A percentile compares a stretch with the other conserved stretches of the same genome.
These are phyloP conservation scores for Ricinus communis DNA, from an alignment of 345 rosid species.

Conservation along the genomic window DNA sequence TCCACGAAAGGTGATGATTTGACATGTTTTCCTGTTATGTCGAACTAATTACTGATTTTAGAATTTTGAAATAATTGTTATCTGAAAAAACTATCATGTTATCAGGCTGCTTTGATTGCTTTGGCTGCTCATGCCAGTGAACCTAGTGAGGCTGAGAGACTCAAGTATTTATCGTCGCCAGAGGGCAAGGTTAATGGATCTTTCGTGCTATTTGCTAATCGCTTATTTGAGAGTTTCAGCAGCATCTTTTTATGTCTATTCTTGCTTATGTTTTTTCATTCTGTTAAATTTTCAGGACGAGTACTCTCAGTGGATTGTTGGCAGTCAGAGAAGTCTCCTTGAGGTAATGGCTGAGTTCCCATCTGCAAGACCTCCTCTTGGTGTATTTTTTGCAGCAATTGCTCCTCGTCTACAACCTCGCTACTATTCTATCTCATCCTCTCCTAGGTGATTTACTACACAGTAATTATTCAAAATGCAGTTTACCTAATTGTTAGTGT, in stretches of 20 bases:
- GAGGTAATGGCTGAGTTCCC: slow-evolving; percentile 38
- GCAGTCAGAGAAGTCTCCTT: slow-evolving; percentile 38
- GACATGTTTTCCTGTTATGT: slow-evolving; percentile 6
- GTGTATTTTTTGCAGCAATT: slow-evolving; percentile 34
- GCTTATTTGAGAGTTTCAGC: neutral
- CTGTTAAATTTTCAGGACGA: slow-evolving; percentile 18
- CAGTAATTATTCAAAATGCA: neutral
- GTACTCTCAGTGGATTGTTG: slow-evolving; percentile 33
- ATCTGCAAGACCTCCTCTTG: slow-evolving; percentile 35
- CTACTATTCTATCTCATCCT: slow-evolving; percentile 36
- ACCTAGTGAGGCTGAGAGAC: slow-evolving; percentile 65
- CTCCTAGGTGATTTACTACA: slow-evolving; percentile 27
- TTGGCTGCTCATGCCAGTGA: slow-evolving; percentile 91
- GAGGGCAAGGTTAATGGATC: slow-evolving; percentile 26
- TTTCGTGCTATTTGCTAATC: neutral
- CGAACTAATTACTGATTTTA: slow-evolving; percentile 8
- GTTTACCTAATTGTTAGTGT: neutral
- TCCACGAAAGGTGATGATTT: slow-evolving; percentile 66
- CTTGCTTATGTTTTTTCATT: neutral
- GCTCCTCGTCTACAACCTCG: slow-evolving; percentile 38
- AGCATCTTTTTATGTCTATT: neutral
- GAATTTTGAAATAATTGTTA: neutral
- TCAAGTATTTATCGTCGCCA: slow-evolving; percentile 28
- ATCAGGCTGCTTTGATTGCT: slow-evolving; percentile 83
- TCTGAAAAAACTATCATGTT: neutral